phyloP scores from a whole-genome alignment of 805 yeast species.

The Tetrapisispora fleetii region DNA sequence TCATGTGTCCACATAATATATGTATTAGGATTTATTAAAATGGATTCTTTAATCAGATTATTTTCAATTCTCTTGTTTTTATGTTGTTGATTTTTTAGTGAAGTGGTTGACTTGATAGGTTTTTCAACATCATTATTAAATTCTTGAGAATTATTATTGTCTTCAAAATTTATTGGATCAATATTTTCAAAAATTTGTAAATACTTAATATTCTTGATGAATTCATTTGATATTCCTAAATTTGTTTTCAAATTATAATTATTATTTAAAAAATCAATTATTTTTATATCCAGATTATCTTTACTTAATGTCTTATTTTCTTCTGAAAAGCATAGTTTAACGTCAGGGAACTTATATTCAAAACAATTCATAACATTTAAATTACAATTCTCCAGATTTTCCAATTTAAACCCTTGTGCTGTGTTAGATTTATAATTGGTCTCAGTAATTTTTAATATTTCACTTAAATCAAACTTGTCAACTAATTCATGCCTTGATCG shows the following conservation, averaged over 20 bases:
- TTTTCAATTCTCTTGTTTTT: constrained; percentile 13
- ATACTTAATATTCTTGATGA: not conserved
- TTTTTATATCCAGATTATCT: not conserved
- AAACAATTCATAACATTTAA: constrained; percentile 10
- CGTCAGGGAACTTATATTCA: constrained; percentile 17
- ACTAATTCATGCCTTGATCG: not conserved
- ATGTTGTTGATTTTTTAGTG: constrained; percentile 26
- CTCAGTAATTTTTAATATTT: constrained; percentile 6
- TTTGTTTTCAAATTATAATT: not conserved
- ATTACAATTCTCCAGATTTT: not conserved
- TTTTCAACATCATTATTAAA: too few relatives aligned
- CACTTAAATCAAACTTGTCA: not conserved
- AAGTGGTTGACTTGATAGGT: not conserved
- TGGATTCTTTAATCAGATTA: constrained; percentile 5
- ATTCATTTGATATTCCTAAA: not conserved
- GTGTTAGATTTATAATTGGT: constrained; percentile 18
- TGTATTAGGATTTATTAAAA: constrained; percentile 35
- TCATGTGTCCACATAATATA: constrained; percentile 81
- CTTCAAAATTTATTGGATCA: not conserved
- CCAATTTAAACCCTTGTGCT: constrained; percentile 9
- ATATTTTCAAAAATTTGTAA: constrained; percentile 1
- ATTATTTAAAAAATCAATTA: not conserved
- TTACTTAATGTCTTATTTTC: not conserved
- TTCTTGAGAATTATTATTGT: too few relatives aligned
- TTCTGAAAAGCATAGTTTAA: not conserved